phyloP scores from a whole-genome alignment of 495 filamentous ascomycete species.

The Bathelium albidoporum region DNA sequence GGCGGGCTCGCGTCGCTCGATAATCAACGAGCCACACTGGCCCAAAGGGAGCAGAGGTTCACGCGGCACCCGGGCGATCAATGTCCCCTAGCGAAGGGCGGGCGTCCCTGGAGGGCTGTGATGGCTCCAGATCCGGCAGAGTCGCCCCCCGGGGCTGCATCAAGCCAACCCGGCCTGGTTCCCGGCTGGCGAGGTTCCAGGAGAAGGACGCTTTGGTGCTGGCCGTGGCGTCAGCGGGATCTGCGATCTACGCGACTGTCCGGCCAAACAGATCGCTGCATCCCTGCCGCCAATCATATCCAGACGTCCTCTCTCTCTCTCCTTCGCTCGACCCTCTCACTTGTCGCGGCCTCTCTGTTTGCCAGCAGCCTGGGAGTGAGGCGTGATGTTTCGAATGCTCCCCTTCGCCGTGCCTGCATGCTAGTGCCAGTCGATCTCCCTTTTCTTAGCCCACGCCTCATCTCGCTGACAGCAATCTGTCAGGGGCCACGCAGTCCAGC shows the following conservation, averaged over 20 bases:
- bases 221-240: background rate
- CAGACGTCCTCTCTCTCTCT: constrained; percentile 1
- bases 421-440: too few relatives aligned
- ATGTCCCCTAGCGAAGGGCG: background rate
- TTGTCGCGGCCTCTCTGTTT: background rate
- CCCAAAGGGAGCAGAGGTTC: background rate
- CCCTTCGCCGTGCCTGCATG: background rate
- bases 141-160: background rate
- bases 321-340: background rate
- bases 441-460: too few relatives aligned
- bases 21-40: background rate
- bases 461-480: background rate
- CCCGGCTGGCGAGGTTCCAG: constrained; percentile 5
- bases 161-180: background rate
- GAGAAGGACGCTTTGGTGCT: background rate
- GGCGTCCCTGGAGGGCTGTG: background rate
- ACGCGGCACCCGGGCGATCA: background rate
- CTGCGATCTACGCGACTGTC: constrained; percentile 3
- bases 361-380: background rate
- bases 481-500: background rate
- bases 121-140: background rate
- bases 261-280: constrained; percentile 4
- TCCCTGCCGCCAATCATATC: constrained; percentile 5
- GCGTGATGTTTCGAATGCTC: background rate
- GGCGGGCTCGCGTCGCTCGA: background rate